Conservation (phyloP, 1,284 basidiomycete species). For the Papiliotrema fonsecae region DNA sequence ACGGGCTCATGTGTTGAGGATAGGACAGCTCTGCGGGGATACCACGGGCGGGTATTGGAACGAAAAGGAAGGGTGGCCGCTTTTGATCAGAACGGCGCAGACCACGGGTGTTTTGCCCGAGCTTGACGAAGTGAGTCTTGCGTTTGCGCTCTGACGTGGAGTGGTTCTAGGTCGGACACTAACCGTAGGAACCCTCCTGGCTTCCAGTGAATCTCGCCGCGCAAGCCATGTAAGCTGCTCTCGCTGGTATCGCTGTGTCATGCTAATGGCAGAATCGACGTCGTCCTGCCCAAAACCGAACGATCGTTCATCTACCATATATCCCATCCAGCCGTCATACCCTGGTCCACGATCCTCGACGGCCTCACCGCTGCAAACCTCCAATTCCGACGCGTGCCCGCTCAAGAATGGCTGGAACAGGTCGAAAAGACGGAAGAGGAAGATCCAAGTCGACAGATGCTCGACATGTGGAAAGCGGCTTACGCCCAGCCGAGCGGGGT, state of each 20-base stretch:
- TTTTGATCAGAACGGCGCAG: conserved; percentile 40
- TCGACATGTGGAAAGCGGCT: conserved; percentile 25
- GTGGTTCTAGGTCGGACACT: neutral
- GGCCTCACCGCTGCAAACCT: conserved; percentile 26
- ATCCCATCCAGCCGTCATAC: conserved; percentile 20
- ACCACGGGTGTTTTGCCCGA: conserved; percentile 37
- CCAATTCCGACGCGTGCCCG: conserved; percentile 21
- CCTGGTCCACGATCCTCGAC: conserved; percentile 28
- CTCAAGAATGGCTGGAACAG: conserved; percentile 35
- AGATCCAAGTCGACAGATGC: conserved; percentile 28
- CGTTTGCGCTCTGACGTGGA: neutral
- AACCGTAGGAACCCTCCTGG: conserved; percentile 41
- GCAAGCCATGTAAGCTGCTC: conserved; percentile 32
- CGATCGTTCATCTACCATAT: conserved; percentile 25
- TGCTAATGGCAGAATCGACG: conserved; percentile 25
- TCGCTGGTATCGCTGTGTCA: neutral
- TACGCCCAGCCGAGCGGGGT: too few relatives aligned
- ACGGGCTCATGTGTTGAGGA: conserved; percentile 24
- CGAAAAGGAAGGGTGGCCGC: conserved; percentile 47
- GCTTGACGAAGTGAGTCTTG: conserved; percentile 31
- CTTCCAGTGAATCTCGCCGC: conserved; percentile 47
- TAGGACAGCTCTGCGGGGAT: conserved; percentile 47
- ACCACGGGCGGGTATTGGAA: conserved; percentile 47
- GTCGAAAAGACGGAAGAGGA: conserved; percentile 20
- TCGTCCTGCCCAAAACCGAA: conserved; percentile 14